Percentiles rank a stretch among this genome's conserved stretches.
Conservation (phyloP, 2,329 filamentous ascomycete species). For the Trichoderma sp. region DNA sequence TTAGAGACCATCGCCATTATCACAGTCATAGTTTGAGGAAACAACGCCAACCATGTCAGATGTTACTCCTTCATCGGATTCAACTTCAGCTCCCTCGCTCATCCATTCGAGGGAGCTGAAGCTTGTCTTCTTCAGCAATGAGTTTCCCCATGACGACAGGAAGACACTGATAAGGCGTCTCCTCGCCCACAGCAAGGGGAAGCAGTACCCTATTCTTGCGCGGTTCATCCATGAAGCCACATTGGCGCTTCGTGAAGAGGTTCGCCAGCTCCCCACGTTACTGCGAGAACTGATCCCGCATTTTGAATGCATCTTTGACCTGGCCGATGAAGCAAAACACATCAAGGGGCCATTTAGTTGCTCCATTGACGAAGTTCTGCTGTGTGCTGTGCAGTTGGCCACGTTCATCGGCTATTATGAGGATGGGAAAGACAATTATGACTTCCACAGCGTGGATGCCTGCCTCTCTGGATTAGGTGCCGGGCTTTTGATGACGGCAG, state of each 20-base stretch:
- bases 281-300: background rate
- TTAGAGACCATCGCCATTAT: background rate
- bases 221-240: conserved; percentile 16
- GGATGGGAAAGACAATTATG: background rate
- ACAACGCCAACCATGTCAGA: background rate
- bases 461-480: background rate
- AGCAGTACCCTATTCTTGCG: conserved; percentile 4
- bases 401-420: background rate
- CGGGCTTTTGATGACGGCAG: background rate
- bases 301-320: background rate
- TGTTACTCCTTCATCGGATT: background rate
- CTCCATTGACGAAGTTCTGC: background rate
- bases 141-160: conserved; percentile 17
- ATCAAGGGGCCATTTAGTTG: background rate
- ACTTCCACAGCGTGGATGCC: background rate
- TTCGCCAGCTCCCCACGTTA: background rate
- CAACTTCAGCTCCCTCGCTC: background rate
- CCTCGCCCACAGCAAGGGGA: background rate
- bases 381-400: background rate
- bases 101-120: background rate
- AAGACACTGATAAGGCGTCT: background rate
- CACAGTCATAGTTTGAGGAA: background rate
- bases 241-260: background rate
- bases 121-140: conserved; percentile 21
- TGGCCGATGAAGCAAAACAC: background rate